Base-by-base conservation (phyloP, 495 filamentous ascomycete species). In the Tuber borchii region DNA sequence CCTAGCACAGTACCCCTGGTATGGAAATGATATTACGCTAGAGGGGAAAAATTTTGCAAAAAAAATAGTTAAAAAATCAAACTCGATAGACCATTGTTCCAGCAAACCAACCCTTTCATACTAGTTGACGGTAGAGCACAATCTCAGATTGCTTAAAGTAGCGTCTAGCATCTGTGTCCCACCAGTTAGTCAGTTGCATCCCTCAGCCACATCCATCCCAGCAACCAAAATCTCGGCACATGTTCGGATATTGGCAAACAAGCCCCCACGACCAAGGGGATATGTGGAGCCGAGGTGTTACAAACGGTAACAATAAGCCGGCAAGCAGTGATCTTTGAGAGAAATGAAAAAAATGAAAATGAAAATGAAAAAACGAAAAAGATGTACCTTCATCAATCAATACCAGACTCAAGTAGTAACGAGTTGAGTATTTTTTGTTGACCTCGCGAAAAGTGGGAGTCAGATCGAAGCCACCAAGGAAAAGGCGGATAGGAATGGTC, bases 121-220 rank as follows among this genome's bases (percentile, higher is more conserved):
- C 95, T 37, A 94, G 90, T 88, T 97, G 95, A 73, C 96, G 91
- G 87, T 92, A 97, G 70, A 99, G 92, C 74, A 97, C 93, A 83
- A 99, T 99, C 85, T 99, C 95, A 72, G 93, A 97, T 85, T 99
- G 95, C 83, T 99, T 99, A 87, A 99, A 99, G 86, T 99, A 99
- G 76, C 95, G 90, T 78, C 95, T 88, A 65, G 96, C 96, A 83
- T 99, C 95, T 96, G 81, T 39, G 69, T 73, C 46, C 71, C 72
- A 72, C 61, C 71, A 40, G 73, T 79, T 79, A 31, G 73, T 79
- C 75, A 79, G 56, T 71, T 42, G 4, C 42, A 78, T 72, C 69
- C 71, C 70, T 37, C 51, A 79, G 77, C 74, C 75, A 78, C 77
- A 77, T 73, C 56, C 75, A 69, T 77, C 72, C 61, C 56, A 46